Base-by-base conservation (phyloP, 192 early-diverging fungal species). In the Pilaira anomala region DNA sequence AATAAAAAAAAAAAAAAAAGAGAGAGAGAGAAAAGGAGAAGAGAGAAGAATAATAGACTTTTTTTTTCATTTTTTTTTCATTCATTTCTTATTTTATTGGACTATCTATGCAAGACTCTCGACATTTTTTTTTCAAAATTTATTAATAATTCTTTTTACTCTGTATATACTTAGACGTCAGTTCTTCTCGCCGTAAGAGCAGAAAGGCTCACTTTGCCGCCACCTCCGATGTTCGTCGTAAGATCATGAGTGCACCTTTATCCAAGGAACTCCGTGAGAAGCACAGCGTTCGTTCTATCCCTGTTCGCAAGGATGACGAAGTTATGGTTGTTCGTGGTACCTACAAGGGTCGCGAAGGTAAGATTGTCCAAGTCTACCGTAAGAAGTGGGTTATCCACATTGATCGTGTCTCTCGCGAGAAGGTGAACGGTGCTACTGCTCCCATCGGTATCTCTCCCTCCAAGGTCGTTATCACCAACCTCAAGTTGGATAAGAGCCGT, bases 331-430 rank as follows among this genome's bases (percentile, higher is more conserved):
- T 94, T 73, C 90, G 96, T 74, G 98, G 98, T 72, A 85, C 84
- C 80, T 83, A 88, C 90, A 98, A 98, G 90, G 95, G 93, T 76
- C 91, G 91, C 71, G 91, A 94, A 76, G 98, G 98, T 73, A 96
- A 96, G 90, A 93, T 99, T 63, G 78, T 84, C 64, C 83, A 88
- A 66, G 94, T 97, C 70, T 98, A 97, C 94, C 93, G 98, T 78
- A 92, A 94, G 83, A 97, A 96, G 90, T 99, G 88, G 88, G 89
- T 96, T 57, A 99, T 99, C 80, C 91, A 98, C 86, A 89, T 99
- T 58, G 96, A 99, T 78, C 94, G 96, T 71, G 79, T 99, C 68
- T 88, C 80, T 75, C 91, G 88, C 76, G 96, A 99, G 81, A 99
- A 99, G 93, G 88, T 87, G 75, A 99, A 98, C 84, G 95, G 95